Evolutionary conservation across 768 basidiomycete genomes (phyloP).

Genomic region (Tulasnella sp.): DNA sequence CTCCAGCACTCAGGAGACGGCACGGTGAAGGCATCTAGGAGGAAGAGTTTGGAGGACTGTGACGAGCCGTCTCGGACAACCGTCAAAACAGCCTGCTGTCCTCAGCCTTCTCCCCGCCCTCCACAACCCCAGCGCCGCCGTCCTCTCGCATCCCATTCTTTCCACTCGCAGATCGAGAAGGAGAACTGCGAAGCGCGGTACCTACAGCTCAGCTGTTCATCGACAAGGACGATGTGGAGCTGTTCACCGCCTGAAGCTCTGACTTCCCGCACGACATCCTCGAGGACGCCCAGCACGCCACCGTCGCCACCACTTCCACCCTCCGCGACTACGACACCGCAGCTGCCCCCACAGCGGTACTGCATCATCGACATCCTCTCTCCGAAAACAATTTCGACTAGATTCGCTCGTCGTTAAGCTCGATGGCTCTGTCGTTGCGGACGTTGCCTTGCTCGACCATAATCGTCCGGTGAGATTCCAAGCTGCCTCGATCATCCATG

Average conservation of each 20-base stretch:
- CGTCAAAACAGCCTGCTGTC: not conserved
- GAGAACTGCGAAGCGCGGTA: not conserved
- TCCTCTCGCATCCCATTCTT: not conserved
- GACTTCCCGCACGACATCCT: too few relatives aligned
- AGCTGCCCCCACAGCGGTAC: slow-evolving; percentile 16
- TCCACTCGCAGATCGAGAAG: not conserved
- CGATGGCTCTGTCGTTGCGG: slow-evolving; percentile 61
- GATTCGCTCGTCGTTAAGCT: slow-evolving; percentile 40
- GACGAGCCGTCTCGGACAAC: not conserved
- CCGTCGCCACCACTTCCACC: not conserved
- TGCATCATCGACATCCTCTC: slow-evolving; percentile 21
- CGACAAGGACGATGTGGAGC: not conserved
- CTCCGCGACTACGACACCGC: not conserved
- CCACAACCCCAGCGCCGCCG: not conserved
- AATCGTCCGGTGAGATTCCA: slow-evolving; percentile 68
- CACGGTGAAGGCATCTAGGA: too few relatives aligned
- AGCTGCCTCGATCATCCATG: not conserved
- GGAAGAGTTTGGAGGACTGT: not conserved
- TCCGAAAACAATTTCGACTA: slow-evolving; percentile 48
- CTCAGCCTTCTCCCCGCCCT: not conserved
- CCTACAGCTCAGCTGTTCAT: too few relatives aligned
- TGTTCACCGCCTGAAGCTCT: not conserved
- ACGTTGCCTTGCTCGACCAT: slow-evolving; percentile 47
- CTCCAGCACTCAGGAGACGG: not conserved
- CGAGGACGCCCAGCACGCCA: not conserved